Evolutionary conservation across 2,329 filamentous ascomycete species (phyloP).

Genomic region (Aspergillus versicolor): DNA sequence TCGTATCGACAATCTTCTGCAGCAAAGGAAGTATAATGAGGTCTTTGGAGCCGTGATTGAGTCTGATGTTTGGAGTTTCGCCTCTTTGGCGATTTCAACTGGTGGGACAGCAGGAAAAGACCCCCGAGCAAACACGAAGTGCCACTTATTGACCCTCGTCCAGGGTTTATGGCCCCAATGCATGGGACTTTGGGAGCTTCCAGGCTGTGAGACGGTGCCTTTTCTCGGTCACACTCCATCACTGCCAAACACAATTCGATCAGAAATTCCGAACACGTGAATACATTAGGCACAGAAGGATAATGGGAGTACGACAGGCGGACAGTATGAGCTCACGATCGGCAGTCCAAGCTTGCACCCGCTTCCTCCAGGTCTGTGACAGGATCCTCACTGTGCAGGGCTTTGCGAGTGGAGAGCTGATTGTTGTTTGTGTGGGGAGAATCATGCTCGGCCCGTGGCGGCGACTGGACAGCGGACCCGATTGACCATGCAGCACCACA

Average conservation of each 20-base stretch:
- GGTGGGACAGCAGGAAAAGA: not conserved
- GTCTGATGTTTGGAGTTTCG: not conserved
- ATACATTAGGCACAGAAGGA: not conserved
- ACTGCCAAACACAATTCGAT: not conserved
- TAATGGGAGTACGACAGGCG: not conserved
- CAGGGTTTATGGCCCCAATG: not conserved
- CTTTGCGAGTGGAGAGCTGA: slow-evolving; percentile 2
- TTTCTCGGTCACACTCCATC: not conserved
- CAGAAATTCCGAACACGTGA: not conserved
- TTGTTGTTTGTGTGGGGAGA: not conserved
- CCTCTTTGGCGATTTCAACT: not conserved
- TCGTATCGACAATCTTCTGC: slow-evolving; percentile 13
- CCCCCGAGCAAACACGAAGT: not conserved
- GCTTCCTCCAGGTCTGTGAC: not conserved
- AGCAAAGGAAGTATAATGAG: not conserved
- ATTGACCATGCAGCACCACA: not conserved
- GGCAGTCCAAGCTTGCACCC: not conserved
- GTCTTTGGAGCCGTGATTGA: not conserved
- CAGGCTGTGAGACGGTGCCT: not conserved
- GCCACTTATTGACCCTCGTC: not conserved
- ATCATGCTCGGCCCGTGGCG: not conserved
- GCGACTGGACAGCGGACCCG: not conserved
- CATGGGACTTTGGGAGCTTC: not conserved
- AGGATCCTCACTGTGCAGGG: not conserved
- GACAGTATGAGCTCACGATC: not conserved